Evolutionary conservation across 768 basidiomycete species (phyloP).

Genomic region (Lactifluus volemus): DNA sequence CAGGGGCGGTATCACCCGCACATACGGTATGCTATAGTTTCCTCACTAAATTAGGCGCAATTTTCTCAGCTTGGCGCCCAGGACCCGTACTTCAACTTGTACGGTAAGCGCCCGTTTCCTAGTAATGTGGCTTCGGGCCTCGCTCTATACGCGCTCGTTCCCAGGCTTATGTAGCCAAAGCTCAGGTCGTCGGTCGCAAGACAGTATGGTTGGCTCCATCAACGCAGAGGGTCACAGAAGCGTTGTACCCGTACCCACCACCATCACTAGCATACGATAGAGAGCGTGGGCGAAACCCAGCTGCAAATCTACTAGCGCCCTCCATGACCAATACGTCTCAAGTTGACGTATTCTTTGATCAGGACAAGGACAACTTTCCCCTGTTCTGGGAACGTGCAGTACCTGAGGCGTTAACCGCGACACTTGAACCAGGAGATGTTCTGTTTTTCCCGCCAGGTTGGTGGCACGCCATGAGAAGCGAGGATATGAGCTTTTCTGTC

Average conservation of each 20-base stretch:
- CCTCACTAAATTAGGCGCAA: background rate
- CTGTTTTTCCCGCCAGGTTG: constrained; percentile 87
- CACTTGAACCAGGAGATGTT: constrained; percentile 74
- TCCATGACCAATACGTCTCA: constrained; percentile 74
- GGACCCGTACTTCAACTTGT: constrained; percentile 94
- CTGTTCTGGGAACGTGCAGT: constrained; percentile 50
- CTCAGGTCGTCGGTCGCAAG: constrained; percentile 84
- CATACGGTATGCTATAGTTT: constrained; percentile 58
- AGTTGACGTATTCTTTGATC: constrained; percentile 63
- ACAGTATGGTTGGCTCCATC: constrained; percentile 78
- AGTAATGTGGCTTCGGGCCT: background rate
- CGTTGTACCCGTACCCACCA: constrained; percentile 52
- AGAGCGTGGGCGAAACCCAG: constrained; percentile 29
- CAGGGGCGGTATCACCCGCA: constrained; percentile 75
- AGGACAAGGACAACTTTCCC: constrained; percentile 31
- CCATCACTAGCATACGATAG: constrained; percentile 5
- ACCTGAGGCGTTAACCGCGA: constrained; percentile 49
- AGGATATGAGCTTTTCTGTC: constrained; percentile 74
- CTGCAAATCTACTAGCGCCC: constrained; percentile 33
- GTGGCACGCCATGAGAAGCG: constrained; percentile 91
- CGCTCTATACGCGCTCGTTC: background rate
- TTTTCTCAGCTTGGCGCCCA: constrained; percentile 25
- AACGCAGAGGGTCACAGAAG: constrained; percentile 42
- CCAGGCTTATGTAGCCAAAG: constrained; percentile 31
- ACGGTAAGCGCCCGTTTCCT: constrained; percentile 41